Conservation (phyloP, 2,329 filamentous ascomycete genomes). For the Pleomassaria siparia region DNA sequence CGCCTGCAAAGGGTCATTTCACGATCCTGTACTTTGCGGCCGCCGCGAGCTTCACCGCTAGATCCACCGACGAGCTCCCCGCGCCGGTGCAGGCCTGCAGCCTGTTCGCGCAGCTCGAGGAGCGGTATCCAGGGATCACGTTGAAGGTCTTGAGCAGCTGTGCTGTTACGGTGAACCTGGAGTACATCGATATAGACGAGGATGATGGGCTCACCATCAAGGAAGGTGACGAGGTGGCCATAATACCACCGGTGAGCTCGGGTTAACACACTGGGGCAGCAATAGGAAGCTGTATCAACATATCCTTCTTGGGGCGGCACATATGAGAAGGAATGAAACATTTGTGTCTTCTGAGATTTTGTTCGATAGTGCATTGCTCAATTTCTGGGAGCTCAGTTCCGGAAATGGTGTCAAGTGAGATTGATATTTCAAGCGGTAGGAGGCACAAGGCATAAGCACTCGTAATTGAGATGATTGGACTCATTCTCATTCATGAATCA, state of each 20-base stretch:
- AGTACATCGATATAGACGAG: slow-evolving; percentile 74
- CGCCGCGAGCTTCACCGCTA: slow-evolving; percentile 70
- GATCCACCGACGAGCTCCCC: slow-evolving; percentile 63
- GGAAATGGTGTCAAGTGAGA: no score
- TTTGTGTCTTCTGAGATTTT: no score
- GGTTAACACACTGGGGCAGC: slow-evolving; percentile 55
- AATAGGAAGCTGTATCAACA: background rate
- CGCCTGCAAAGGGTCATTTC: slow-evolving; percentile 64
- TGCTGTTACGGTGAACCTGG: slow-evolving; percentile 76
- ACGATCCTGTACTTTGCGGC: slow-evolving; percentile 80
- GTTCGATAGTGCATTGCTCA: background rate
- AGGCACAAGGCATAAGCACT: no score
- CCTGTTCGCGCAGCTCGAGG: slow-evolving; percentile 69
- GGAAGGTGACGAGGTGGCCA: slow-evolving; percentile 79
- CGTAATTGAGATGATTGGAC: no score
- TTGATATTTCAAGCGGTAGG: no score
- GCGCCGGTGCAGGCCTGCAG: slow-evolving; percentile 65
- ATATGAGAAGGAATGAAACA: no score
- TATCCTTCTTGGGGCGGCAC: background rate
- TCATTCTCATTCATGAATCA: no score
- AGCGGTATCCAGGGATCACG: slow-evolving; percentile 68
- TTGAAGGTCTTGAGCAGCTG: slow-evolving; percentile 70
- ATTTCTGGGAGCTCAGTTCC: no score
- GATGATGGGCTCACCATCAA: slow-evolving; percentile 59
- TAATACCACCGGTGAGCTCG: slow-evolving; percentile 86